These are phyloP conservation scores for Hanseniaspora lindneri DNA, from an alignment of 805 yeast species.

Conservation along the genomic window DNA sequence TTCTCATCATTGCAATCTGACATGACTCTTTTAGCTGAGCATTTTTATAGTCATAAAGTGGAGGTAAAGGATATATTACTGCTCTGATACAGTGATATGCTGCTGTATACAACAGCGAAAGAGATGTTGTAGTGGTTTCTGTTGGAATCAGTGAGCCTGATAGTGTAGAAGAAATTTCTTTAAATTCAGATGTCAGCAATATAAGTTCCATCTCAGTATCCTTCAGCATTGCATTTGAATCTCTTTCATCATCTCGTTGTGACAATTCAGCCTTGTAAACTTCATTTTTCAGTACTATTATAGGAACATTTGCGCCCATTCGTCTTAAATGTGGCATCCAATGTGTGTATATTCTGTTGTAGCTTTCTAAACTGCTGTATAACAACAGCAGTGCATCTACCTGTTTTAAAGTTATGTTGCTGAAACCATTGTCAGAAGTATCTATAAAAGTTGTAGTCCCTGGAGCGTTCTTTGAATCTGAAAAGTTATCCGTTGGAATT, in stretches of 20 bases:
- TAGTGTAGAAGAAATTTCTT: conserved; percentile 50
- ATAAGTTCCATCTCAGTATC: conserved; percentile 13
- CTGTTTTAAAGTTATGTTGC: conserved; percentile 63
- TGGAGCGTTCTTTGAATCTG: conserved; percentile 47
- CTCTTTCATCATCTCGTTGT: conserved; percentile 13
- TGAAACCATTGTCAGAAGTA: conserved; percentile 51
- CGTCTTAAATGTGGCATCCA: conserved; percentile 94
- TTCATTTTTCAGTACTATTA: conserved; percentile 82
- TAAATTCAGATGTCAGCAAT: conserved; percentile 30
- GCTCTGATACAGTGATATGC: conserved; percentile 90
- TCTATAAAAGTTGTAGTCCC: conserved; percentile 65
- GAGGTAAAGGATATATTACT: conserved; percentile 84
- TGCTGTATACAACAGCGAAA: conserved; percentile 30
- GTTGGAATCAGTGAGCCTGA: conserved; percentile 76
- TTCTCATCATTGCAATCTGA: conserved; percentile 59
- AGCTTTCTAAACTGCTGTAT: conserved; percentile 86
- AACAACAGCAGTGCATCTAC: conserved; percentile 94
- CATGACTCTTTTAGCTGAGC: conserved; percentile 72
- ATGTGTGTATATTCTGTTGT: conserved; percentile 78
- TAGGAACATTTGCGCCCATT: conserved; percentile 85
- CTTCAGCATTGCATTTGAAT: not conserved
- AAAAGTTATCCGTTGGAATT: conserved; percentile 63
- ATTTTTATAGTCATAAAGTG: conserved; percentile 83
- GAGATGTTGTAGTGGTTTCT: conserved; percentile 64
- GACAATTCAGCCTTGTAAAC: conserved; percentile 35